phyloP scores from a whole-genome alignment of 306 rosid genomes.

The Dalbergia cultrata region DNA sequence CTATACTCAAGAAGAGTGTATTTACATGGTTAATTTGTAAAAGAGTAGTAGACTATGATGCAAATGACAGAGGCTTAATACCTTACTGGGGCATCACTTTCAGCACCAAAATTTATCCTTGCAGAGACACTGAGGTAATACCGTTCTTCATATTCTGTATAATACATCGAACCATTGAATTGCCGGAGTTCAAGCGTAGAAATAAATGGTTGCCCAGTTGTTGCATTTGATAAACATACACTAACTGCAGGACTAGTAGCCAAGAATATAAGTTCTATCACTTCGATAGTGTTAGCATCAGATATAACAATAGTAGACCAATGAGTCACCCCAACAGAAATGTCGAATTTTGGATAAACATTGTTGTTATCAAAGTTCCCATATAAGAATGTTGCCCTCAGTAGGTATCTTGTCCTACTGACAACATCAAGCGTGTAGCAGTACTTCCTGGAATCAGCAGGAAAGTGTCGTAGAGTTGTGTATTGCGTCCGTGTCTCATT shows the following conservation, averaged over 20 bases:
- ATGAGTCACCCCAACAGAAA: slow-evolving; percentile 91
- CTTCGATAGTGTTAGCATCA: slow-evolving; percentile 72
- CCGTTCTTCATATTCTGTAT: slow-evolving; percentile 65
- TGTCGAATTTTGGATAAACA: slow-evolving; percentile 92
- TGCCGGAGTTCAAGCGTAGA: slow-evolving; percentile 97
- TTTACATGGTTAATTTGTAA: neutral
- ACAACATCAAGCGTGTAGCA: slow-evolving; percentile 82
- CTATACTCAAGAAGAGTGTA: neutral
- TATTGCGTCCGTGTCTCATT: slow-evolving; percentile 83
- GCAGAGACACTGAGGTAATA: slow-evolving; percentile 96
- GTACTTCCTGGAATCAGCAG: slow-evolving; percentile 91
- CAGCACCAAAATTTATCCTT: slow-evolving; percentile 96
- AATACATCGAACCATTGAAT: slow-evolving; percentile 90
- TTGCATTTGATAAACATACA: slow-evolving; percentile 95
- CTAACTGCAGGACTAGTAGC: slow-evolving; percentile 80
- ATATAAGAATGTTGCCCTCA: slow-evolving; percentile 89
- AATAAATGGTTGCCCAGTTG: slow-evolving; percentile 95
- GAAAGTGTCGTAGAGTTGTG: slow-evolving; percentile 77
- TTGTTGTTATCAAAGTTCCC: slow-evolving; percentile 90
- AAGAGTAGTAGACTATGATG: slow-evolving; percentile 24
- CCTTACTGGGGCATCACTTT: slow-evolving; percentile 82
- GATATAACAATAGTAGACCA: slow-evolving; percentile 95
- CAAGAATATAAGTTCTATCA: slow-evolving; percentile 83
- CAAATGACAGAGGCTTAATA: slow-evolving; percentile 40
- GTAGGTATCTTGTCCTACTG: slow-evolving; percentile 87